These are phyloP conservation scores for Talaromyces sp. DNA, from an alignment of 2,329 filamentous ascomycete species.

Conservation along the genomic window DNA sequence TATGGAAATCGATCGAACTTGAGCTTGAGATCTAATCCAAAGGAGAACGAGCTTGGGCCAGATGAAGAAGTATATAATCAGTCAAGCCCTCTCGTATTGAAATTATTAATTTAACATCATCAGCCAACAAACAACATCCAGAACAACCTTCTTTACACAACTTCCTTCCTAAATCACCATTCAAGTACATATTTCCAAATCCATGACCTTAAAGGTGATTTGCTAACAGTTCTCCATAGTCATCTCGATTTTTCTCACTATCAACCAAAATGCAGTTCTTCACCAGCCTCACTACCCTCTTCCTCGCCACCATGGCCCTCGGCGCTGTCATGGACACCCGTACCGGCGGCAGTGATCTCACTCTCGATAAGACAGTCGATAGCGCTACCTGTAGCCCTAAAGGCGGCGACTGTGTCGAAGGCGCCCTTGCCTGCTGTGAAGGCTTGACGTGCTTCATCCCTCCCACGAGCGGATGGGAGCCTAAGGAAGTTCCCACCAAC, in stretches of 20 bases:
- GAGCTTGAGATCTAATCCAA: background rate
- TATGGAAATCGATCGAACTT: background rate
- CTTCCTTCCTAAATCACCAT: too few species aligned
- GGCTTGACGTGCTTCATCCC: constrained; percentile 14
- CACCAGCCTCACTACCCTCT: constrained; percentile 12
- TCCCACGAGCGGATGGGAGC: constrained; percentile 14
- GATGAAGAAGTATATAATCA: constrained; percentile 9
- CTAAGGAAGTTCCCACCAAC: background rate
- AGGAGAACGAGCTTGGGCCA: background rate
- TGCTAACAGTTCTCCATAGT: background rate
- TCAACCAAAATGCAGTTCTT: constrained; percentile 18
- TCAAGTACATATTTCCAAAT: background rate
- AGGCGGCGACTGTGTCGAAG: constrained; percentile 8
- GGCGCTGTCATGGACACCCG: constrained; percentile 15
- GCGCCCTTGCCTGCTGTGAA: background rate
- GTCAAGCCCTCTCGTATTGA: background rate
- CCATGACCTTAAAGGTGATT: too few species aligned
- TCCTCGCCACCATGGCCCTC: constrained; percentile 15
- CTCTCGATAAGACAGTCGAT: background rate
- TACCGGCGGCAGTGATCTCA: background rate
- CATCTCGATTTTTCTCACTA: background rate
- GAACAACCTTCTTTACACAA: background rate
- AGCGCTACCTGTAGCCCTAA: constrained; percentile 7
- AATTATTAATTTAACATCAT: background rate
- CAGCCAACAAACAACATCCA: background rate